These are phyloP conservation scores for Ascochyta viciae-villosae DNA, from an alignment of 2,329 filamentous ascomycete genomes.

Conservation along the genomic window DNA sequence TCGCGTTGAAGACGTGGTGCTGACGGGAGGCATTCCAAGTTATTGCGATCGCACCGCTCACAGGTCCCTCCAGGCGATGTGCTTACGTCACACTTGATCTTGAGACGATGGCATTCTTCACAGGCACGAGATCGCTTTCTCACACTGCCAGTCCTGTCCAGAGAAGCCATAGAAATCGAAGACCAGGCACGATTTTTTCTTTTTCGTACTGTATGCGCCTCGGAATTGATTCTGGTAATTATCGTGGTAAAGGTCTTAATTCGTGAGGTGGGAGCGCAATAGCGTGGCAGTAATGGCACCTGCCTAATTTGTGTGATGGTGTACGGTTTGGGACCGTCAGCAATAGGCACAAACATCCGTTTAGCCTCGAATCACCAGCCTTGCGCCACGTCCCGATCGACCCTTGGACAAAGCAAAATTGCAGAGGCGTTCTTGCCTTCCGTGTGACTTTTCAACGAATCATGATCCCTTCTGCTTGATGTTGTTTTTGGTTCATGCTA, in stretches of 20 bases:
- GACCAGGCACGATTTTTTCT: no score
- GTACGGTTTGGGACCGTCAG: conserved; percentile 5
- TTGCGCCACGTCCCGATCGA: background rate
- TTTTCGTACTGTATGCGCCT: background rate
- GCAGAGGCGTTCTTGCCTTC: no score
- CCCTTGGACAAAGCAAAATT: no score
- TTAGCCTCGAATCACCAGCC: background rate
- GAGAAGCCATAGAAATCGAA: conserved; percentile 1
- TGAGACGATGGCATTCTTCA: conserved; percentile 39
- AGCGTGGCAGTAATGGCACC: conserved; percentile 1
- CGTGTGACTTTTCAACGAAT: no score
- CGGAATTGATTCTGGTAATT: background rate
- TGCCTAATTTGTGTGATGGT: conserved; percentile 13
- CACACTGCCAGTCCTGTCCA: conserved; percentile 18
- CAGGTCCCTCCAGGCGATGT: conserved; percentile 22
- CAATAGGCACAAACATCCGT: background rate
- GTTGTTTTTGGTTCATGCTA: no score
- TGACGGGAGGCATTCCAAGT: conserved; percentile 30
- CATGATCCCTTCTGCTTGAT: no score
- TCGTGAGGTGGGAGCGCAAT: conserved; percentile 1
- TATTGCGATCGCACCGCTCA: conserved; percentile 35
- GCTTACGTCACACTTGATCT: conserved; percentile 40
- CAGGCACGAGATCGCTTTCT: conserved; percentile 37
- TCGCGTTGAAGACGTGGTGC: conserved; percentile 39
- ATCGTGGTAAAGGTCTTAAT: background rate